Conservation (phyloP, 139 green algal species). For the Coelastrella sp. region DNA sequence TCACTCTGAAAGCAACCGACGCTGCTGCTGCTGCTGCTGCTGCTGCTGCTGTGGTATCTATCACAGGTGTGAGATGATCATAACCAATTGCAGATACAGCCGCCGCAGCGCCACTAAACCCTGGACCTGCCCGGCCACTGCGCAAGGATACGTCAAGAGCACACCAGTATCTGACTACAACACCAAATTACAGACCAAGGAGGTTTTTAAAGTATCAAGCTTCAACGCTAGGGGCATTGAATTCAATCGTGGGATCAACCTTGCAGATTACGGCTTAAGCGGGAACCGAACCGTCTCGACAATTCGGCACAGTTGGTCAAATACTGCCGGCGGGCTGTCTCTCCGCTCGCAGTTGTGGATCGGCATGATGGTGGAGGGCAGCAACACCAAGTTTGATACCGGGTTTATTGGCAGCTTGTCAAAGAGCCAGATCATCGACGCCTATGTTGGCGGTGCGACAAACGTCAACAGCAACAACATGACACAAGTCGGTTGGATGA, state of each 20-base stretch:
- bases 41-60: neutral
- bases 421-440: neutral
- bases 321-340: neutral
- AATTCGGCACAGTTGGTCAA: slow-evolving; percentile 5
- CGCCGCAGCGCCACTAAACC: neutral
- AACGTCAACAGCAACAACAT: neutral
- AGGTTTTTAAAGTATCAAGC: neutral
- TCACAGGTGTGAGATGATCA: slow-evolving; percentile 15
- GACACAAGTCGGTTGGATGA: neutral
- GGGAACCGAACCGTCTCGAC: neutral
- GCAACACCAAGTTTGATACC: slow-evolving; percentile 9
- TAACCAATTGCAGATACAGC: slow-evolving; percentile 8
- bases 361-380: neutral
- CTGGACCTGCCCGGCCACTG: neutral
- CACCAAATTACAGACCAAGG: slow-evolving; percentile 25
- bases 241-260: neutral
- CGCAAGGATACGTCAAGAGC: neutral
- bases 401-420: neutral
- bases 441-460: neutral
- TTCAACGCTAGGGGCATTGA: slow-evolving; percentile 17
- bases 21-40: neutral
- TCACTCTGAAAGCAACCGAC: too few relatives aligned
- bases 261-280: neutral
- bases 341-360: slow-evolving; percentile 4
- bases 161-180: neutral